phyloP scores from a whole-genome alignment of 2,329 filamentous ascomycete genomes.

The Alternaria alternata region DNA sequence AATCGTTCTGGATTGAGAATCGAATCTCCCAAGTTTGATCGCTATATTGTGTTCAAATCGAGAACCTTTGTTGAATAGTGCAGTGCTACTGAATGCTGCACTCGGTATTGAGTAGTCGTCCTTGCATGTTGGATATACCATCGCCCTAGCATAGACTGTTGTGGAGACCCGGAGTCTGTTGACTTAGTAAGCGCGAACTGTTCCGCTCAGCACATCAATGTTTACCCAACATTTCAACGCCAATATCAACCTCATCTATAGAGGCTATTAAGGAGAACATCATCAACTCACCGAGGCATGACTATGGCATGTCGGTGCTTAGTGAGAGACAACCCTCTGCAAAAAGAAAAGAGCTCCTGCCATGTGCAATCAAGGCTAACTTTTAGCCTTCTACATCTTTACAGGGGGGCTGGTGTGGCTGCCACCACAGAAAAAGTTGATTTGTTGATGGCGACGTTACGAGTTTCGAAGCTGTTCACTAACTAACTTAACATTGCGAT shows the following conservation, averaged over 20 bases:
- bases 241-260: not conserved
- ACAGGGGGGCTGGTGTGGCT: too few relatives aligned
- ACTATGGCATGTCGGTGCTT: not conserved
- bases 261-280: not conserved
- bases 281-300: not conserved
- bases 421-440: too few relatives aligned
- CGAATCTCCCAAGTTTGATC: slow-evolving; percentile 2
- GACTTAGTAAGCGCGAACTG: not conserved
- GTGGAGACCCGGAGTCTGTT: not conserved
- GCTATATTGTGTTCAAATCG: not conserved
- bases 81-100: not conserved
- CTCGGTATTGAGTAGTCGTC: not conserved
- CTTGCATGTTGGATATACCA: not conserved
- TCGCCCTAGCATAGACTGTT: not conserved
- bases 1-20: slow-evolving; percentile 1
- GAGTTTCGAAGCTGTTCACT: too few relatives aligned
- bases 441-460: too few relatives aligned
- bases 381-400: too few relatives aligned
- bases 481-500: too few relatives aligned
- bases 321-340: not conserved
- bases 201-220: not conserved
- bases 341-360: not conserved
- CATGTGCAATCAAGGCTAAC: too few relatives aligned
- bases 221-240: not conserved
- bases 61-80: not conserved